These are phyloP conservation scores for Seminavis robusta DNA, from an alignment of 108 stramenopile genomes.

Conservation along the genomic window DNA sequence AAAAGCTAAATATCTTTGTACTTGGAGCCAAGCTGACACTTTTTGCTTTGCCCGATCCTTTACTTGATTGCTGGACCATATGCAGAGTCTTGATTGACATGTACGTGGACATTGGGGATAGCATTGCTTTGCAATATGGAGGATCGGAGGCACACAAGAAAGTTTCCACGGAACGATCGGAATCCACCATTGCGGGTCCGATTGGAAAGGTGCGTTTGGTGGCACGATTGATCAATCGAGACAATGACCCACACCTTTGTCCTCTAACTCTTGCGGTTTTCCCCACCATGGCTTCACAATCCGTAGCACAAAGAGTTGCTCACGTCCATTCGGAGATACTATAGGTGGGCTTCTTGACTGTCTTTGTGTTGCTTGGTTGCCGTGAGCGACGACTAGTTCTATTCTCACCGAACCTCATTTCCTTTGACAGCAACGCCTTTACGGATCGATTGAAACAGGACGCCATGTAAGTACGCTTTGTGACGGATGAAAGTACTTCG, in stretches of 20 bases:
- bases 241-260: neutral
- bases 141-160: conserved; percentile 99
- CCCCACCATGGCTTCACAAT: neutral
- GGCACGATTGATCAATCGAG: neutral
- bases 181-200: conserved; percentile 66
- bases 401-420: no score
- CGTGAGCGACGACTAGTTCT: no score
- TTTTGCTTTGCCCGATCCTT: no score
- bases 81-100: conserved; percentile 94
- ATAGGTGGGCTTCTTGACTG: no score
- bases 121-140: conserved; percentile 93
- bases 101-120: conserved; percentile 96
- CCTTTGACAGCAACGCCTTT: conserved; percentile 97
- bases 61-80: no score
- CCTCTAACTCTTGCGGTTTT: neutral
- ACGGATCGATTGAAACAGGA: conserved; percentile 97
- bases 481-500: no score
- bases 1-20: no score
- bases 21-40: no score
- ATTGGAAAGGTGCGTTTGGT: conserved; percentile 62
- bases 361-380: no score
- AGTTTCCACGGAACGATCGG: conserved; percentile 65
- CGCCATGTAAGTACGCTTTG: conserved; percentile 67
- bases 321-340: conserved; percentile 94
- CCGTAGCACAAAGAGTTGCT: conserved; percentile 88